Evolutionary conservation across 495 filamentous ascomycete species (phyloP).

Genomic region (Delitschia confertaspora): DNA sequence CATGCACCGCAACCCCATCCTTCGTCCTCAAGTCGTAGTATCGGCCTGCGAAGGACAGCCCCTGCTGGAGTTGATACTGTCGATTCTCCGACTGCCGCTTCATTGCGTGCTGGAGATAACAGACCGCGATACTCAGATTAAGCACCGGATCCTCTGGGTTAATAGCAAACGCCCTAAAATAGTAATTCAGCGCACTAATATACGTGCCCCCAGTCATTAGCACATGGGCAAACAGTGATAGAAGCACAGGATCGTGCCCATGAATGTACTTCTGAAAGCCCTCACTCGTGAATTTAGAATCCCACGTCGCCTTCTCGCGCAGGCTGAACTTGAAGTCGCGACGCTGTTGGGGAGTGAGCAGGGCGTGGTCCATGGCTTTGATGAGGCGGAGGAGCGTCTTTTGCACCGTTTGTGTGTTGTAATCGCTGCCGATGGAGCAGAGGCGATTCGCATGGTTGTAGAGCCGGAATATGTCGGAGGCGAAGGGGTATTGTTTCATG

Average conservation of each 20-base stretch:
- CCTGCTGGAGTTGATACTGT: constrained; percentile 77
- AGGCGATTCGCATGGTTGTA: constrained; percentile 63
- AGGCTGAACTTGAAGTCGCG: constrained; percentile 29
- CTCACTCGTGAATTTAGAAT: constrained; percentile 1
- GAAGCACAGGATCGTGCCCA: constrained; percentile 54
- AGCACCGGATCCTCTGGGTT: constrained; percentile 67
- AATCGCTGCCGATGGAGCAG: constrained; percentile 40
- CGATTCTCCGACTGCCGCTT: constrained; percentile 85
- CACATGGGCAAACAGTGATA: constrained; percentile 84
- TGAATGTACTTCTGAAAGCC: constrained; percentile 7
- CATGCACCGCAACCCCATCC: constrained; percentile 38
- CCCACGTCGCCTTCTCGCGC: constrained; percentile 7
- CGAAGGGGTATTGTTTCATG: constrained; percentile 75
- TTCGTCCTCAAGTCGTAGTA: constrained; percentile 56
- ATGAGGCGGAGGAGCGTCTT: constrained; percentile 86
- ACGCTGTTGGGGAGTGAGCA: constrained; percentile 32
- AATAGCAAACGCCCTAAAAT: constrained; percentile 73
- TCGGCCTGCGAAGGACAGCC: constrained; percentile 64
- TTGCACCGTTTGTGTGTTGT: constrained; percentile 55
- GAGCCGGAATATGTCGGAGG: constrained; percentile 75
- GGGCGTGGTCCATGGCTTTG: constrained; percentile 71
- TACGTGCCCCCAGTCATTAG: constrained; percentile 71
- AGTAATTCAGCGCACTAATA: constrained; percentile 78
- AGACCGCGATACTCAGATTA: constrained; percentile 62
- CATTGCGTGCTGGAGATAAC: constrained; percentile 75